phyloP scores from a whole-genome alignment of 148 eudicot genomes.

The Fagopyrum tataricum region DNA sequence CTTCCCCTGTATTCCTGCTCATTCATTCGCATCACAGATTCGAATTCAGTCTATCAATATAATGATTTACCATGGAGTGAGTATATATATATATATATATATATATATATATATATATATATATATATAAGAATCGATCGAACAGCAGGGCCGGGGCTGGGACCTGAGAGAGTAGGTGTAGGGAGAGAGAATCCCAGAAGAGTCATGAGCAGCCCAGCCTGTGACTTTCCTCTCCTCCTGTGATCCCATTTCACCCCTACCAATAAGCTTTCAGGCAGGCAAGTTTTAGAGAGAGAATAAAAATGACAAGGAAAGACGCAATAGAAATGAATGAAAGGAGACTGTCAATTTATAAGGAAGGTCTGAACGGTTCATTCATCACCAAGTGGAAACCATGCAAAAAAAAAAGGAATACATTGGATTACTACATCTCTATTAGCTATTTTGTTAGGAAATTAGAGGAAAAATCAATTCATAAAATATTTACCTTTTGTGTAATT shows the following conservation, averaged over 20 bases:
- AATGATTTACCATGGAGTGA: too few species aligned
- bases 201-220: conserved; percentile 86
- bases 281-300: background rate
- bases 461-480: too few species aligned
- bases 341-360: background rate
- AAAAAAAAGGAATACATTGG: too few species aligned
- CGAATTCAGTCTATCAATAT: too few species aligned
- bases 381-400: background rate
- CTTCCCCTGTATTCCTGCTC: conserved; percentile 63
- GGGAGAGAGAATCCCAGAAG: conserved; percentile 77
- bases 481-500: too few species aligned
- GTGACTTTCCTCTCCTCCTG: conserved; percentile 30
- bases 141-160: too few species aligned
- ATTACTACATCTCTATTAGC: too few species aligned
- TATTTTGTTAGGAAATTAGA: too few species aligned
- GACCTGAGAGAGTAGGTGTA: conserved; percentile 83
- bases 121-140: too few species aligned
- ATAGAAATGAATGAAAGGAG: background rate
- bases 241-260: background rate
- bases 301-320: background rate
- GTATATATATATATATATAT: too few species aligned
- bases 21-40: too few species aligned
- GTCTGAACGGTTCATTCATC: background rate
- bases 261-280: background rate
- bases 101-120: too few species aligned